Conservation (phyloP, 306 rosid genomes). For the Mimosa pudica region DNA sequence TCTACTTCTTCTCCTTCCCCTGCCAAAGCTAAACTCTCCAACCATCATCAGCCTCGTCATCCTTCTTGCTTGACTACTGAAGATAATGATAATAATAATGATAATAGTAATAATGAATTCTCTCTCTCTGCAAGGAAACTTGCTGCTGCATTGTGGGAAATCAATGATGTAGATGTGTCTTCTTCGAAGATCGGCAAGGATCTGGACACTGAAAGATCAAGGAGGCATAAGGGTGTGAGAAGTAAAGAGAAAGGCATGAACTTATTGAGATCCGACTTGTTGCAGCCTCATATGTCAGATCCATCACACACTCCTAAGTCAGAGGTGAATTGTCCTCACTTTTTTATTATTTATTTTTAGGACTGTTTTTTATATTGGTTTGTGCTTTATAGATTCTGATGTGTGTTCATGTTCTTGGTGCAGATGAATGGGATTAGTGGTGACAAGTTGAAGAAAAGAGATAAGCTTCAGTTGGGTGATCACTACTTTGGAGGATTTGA, state of each 20-base stretch:
- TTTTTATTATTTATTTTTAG: neutral
- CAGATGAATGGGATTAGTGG: slow-evolving; percentile 59
- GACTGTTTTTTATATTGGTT: slow-evolving; percentile 13
- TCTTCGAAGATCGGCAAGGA: slow-evolving; percentile 49
- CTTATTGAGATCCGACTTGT: slow-evolving; percentile 46
- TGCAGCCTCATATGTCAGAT: slow-evolving; percentile 61
- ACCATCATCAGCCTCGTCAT: neutral
- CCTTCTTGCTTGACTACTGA: slow-evolving; percentile 40
- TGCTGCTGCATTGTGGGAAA: slow-evolving; percentile 84
- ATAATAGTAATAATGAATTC: slow-evolving; percentile 33
- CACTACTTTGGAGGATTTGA: slow-evolving; percentile 46
- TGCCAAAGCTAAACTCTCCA: slow-evolving; percentile 2
- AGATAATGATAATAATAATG: slow-evolving; percentile 25
- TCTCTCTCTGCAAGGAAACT: slow-evolving; percentile 76
- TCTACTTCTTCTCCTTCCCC: slow-evolving; percentile 40
- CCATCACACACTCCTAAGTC: slow-evolving; percentile 59
- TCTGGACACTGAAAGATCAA: slow-evolving; percentile 35
- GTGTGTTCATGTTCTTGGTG: neutral
- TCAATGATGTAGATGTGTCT: slow-evolving; percentile 46
- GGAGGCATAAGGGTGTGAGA: slow-evolving; percentile 34
- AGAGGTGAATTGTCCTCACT: slow-evolving; percentile 53
- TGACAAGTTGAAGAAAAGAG: slow-evolving; percentile 56
- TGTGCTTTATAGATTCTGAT: slow-evolving; percentile 8
- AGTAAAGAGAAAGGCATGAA: slow-evolving; percentile 39
- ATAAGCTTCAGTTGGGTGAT: slow-evolving; percentile 40